Evolutionary conservation across 345 rosid genomes (phyloP), one percentile per base, ranked within the genome.

Genomic region (Eucalyptus urophylla): DNA sequence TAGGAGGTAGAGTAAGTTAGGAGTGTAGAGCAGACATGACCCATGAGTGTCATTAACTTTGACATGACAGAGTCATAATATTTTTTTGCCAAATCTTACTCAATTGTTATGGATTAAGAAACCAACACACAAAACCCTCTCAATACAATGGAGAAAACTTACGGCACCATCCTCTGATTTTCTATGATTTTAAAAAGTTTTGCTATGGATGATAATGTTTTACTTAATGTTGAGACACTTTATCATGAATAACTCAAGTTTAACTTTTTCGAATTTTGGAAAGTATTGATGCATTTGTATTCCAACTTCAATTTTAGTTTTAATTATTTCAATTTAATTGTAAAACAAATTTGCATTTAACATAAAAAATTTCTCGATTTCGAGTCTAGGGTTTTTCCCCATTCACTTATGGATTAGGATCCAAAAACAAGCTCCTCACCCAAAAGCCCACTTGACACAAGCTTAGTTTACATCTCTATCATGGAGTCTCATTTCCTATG

Each of bases 11-110:
- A 19, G 15, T 53, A 53, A 53, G 56, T 53, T 9, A 19, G 1
- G 5, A 8, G 10, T 53, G 8, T 0, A 53, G 24, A 53, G 24
- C 10, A 53, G 2, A 53, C 3, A 53, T 1, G 9, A 3, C 56
- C 56, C 56, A 53, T 53, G 56, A 53, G 56, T 53, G 56, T 53
- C 22, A 53, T 53, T 53, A 53, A 53, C 7, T 17, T 53, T 53
- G 22, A 53, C 56, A 53, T 17, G 56, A 53, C 8, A 53, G 8
- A 53, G 4, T 53, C 2, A 53, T 0, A 53, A 0, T 53, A 56
- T 5, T 7, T 67, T 15, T 31, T 31, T 67, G 76, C 40, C 3
- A 15, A 5, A 67, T 67, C 76, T n/a, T 67, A 67, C 76, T 67
- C 1, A 6, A 3, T 15, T n/a, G 43, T 67, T 67, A 67, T 67